phyloP scores from a whole-genome alignment of 1,284 basidiomycete genomes.

The Peniophora sp. region DNA sequence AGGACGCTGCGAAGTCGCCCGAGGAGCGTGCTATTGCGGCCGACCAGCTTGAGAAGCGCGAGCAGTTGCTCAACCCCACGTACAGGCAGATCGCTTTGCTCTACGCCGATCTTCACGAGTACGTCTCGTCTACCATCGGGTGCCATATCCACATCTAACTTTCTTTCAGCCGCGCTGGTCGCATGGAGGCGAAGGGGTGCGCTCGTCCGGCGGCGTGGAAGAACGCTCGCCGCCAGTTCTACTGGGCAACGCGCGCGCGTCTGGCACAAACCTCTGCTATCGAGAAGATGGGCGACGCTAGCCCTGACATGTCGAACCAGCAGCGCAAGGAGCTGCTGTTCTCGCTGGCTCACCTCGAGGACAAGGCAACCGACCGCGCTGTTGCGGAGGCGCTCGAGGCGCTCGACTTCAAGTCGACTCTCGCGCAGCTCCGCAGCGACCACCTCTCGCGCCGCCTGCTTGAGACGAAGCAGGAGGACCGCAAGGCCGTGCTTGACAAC shows the following conservation, averaged over 20 bases:
- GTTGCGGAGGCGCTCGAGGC: slow-evolving; percentile 58
- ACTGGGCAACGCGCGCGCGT: slow-evolving; percentile 86
- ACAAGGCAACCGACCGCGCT: slow-evolving; percentile 42
- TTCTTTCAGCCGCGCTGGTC: slow-evolving; percentile 72
- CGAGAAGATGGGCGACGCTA: slow-evolving; percentile 48
- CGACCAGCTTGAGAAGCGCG: slow-evolving; percentile 68
- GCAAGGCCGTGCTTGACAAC: slow-evolving; percentile 62
- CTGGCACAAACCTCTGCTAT: slow-evolving; percentile 61
- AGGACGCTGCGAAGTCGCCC: slow-evolving; percentile 60
- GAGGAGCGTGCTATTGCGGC: slow-evolving; percentile 71
- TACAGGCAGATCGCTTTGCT: slow-evolving; percentile 92
- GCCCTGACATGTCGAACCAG: slow-evolving; percentile 53
- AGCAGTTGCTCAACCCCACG: slow-evolving; percentile 79
- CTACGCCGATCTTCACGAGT: slow-evolving; percentile 97
- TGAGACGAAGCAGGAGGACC: slow-evolving; percentile 57
- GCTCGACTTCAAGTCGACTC: slow-evolving; percentile 53
- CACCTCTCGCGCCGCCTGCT: slow-evolving; percentile 55
- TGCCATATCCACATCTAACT: slow-evolving; percentile 8
- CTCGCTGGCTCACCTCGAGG: slow-evolving; percentile 47
- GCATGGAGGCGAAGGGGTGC: slow-evolving; percentile 98
- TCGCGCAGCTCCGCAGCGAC: slow-evolving; percentile 58
- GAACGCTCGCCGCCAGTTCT: slow-evolving; percentile 88
- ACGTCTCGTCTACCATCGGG: slow-evolving; percentile 22
- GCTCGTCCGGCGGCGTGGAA: slow-evolving; percentile 82
- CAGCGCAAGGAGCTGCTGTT: slow-evolving; percentile 53